Base-by-base conservation (phyloP, 2,329 filamentous ascomycete genomes). In the Dothistroma septosporum region DNA sequence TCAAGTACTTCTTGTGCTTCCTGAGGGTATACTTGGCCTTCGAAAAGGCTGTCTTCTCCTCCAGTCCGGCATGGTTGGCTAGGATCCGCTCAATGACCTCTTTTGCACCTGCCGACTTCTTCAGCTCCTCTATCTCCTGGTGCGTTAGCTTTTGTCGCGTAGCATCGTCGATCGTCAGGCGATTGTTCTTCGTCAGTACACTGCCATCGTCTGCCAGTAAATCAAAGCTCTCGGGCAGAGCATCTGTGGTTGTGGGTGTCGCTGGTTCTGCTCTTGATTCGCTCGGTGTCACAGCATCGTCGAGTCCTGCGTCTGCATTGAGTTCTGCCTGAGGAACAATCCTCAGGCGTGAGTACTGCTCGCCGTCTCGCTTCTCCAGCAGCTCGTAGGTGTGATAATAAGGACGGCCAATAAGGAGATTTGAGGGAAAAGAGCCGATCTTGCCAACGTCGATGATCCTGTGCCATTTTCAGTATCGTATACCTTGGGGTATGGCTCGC, bases 21-120 rank as follows among this genome's bases (percentile, higher is more conserved):
- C 96, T 82, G 19, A 97, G 80, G 71, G 94, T 96, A 77, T 99
- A 99, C 76, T 99, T 99, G 48, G 93, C 92, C 60, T 97, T 80
- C 2, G 92, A 95, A 72, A 95, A 99, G 0, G 87, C 83, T 0
- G 94, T 97, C 81, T 99, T 99, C 78, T 97, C 89, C 67, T 96
- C 92, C 48, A 99, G 83, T 1, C 88, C 90, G 19, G 90, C 87
- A 75, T 99, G 94, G 48, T 92, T 94, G 32, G 92, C 83, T 76
- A 99, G 84, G 28, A 99, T 86, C 76, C 92, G 96, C n/a, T 90
- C 88, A 65, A 99, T 94, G 53, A 99, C 84, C 55, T 96, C 92
- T 73, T 90, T 89, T 12, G 92, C 93, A 11, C 88, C 89, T 59
- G 91, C 82, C n/a, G 64, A 69, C 69, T 82, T 83, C 74, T 91